phyloP scores from a whole-genome alignment of 805 yeast genomes.

The Debaryomyces prosopidis region DNA sequence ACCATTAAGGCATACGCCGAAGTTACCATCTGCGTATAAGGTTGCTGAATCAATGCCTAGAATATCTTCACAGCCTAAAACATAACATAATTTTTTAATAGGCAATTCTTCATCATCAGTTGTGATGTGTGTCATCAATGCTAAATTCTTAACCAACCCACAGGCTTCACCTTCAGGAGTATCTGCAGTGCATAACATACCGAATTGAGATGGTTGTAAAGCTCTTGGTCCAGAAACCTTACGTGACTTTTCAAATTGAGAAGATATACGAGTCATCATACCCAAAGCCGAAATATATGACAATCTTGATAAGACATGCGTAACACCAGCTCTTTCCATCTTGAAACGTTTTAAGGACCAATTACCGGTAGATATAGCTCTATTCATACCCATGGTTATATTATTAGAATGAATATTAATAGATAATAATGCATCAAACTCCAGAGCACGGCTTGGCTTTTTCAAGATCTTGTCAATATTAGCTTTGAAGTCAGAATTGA shows the following conservation, averaged over 20 bases:
- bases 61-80: constrained; percentile 89
- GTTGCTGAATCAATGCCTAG: constrained; percentile 78
- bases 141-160: constrained; percentile 95
- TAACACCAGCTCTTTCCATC: constrained; percentile 99
- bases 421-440: constrained; percentile 88
- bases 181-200: constrained; percentile 98
- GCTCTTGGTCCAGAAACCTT: constrained; percentile 99
- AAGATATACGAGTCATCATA: constrained; percentile 99
- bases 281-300: constrained; percentile 95
- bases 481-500: constrained; percentile 91
- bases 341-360: constrained; percentile 98
- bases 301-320: constrained; percentile 89
- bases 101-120: constrained; percentile 98
- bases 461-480: constrained; percentile 91
- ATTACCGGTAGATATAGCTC: constrained; percentile 98
- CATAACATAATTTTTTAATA: constrained; percentile 68
- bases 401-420: constrained; percentile 90
- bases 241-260: constrained; percentile 97
- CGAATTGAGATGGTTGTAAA: constrained; percentile 97
- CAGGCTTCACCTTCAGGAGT: constrained; percentile 99
- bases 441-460: constrained; percentile 92
- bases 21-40: constrained; percentile 73
- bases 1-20: constrained; percentile 90
- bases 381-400: constrained; percentile 88
- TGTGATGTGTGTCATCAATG: constrained; percentile 97